Conservation (phyloP, 345 rosid genomes). For the Mangifera indica region DNA sequence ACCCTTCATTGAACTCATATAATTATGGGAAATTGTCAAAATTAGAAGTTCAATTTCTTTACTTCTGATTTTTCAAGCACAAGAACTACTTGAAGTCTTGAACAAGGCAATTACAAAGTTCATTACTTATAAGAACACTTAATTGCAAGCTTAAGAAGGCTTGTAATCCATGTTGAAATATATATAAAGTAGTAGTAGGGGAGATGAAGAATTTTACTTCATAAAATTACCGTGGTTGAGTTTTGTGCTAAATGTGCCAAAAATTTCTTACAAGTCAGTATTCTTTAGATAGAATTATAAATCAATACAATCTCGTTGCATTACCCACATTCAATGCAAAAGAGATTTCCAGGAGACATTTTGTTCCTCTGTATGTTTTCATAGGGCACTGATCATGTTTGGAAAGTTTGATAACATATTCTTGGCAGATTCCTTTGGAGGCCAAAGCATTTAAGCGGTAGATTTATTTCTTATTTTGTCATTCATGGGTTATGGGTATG, state of each 20-base stretch:
- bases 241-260: too few relatives aligned
- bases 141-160: background rate
- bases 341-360: background rate
- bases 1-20: background rate
- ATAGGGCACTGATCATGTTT: background rate
- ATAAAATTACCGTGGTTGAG: too few relatives aligned
- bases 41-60: background rate
- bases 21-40: background rate
- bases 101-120: too few relatives aligned
- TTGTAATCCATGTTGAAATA: too few relatives aligned
- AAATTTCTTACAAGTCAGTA: constrained; percentile 5
- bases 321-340: background rate
- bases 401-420: background rate
- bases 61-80: background rate
- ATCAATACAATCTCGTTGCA: background rate
- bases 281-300: too few relatives aligned
- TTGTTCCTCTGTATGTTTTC: background rate
- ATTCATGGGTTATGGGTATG: too few relatives aligned
- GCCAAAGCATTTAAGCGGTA: background rate
- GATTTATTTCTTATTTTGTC: background rate
- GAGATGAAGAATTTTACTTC: too few relatives aligned
- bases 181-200: too few relatives aligned
- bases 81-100: too few relatives aligned
- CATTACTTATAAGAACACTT: background rate
- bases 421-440: background rate